These are phyloP conservation scores for Lachancea sp. DNA, from an alignment of 805 yeast genomes.

Conservation along the genomic window DNA sequence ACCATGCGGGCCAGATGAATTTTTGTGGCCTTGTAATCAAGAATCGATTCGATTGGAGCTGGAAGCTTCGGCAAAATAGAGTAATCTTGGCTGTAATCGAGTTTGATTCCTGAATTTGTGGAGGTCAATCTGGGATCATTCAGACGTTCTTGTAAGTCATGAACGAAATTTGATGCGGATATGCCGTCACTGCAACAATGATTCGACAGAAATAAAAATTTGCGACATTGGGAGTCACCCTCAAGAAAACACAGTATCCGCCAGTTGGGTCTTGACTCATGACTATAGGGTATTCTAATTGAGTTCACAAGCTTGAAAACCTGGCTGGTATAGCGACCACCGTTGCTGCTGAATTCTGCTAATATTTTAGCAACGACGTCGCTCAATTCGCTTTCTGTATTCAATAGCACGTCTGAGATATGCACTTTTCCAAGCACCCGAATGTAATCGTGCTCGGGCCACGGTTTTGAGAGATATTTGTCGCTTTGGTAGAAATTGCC, in stretches of 20 bases:
- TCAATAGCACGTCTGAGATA: conserved; percentile 19
- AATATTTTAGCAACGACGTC: conserved; percentile 8
- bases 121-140: background rate
- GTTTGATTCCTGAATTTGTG: background rate
- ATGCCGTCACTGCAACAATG: conserved; percentile 24
- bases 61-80: conserved; percentile 13
- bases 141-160: conserved; percentile 15
- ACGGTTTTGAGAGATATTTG: conserved; percentile 17
- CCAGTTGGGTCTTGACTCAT: conserved; percentile 21
- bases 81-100: conserved; percentile 16
- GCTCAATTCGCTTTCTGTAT: conserved; percentile 17
- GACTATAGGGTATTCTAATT: conserved; percentile 16
- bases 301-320: conserved; percentile 13
- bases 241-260: conserved; percentile 18
- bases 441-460: conserved; percentile 21
- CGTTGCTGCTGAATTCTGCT: conserved; percentile 12
- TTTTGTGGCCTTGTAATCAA: conserved; percentile 17
- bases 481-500: conserved; percentile 15
- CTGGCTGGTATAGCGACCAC: conserved; percentile 9
- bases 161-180: conserved; percentile 19
- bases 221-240: background rate
- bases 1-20: conserved; percentile 13
- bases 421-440: conserved; percentile 14
- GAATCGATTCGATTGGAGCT: conserved; percentile 18
- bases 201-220: conserved; percentile 20